Evolutionary conservation across 1,139 yeast genomes (phyloP), one percentile per base, ranked within the genome.

Genomic region (Saccharomyces uvarum): DNA sequence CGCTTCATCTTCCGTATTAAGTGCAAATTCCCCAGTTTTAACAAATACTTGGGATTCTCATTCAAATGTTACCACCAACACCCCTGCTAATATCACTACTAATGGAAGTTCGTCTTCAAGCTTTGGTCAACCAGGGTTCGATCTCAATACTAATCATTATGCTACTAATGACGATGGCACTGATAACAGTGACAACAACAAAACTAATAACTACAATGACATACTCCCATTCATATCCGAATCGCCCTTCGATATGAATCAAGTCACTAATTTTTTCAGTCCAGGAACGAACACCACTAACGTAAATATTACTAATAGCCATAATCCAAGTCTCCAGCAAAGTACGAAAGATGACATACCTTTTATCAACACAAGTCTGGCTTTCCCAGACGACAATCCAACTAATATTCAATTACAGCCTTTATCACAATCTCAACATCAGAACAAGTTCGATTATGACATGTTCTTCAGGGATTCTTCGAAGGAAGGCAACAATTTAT

Each of bases 311-410:
- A 31, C 52, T 13, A 24, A 32, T 14, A 44, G n/a, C 29, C 16
- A 16, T 19, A 47, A 47, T 26, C 19, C 31, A 13, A 47, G 8
- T 8, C n/a, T 29, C 5, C 44, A 28, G 47, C 49, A 50, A 24
- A 50, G 24, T 21, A 50, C 31, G 11, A 42, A 38, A 14, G 44
- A 38, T 7, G 49, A 52, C 19, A 28, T 58, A 13, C 63, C 66
- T 11, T 64, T 64, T 24, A 59, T 64, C 24, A 63, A 64, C 38
- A 21, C 62, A 11, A 54, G 58, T 7, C 53, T 64, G 16, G 68
- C 68, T 2, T 64, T 64, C 59, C 65, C 65, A 48, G 49, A 49
- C 6, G 57, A 57, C 6, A 38, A 16, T 9, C 19, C 44, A 38
- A 38, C 44, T 38, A 38, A 38, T 38, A 38, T 38, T 38, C 44